phyloP scores from a whole-genome alignment of 1,284 basidiomycete species.

The Dichomitus squalens region DNA sequence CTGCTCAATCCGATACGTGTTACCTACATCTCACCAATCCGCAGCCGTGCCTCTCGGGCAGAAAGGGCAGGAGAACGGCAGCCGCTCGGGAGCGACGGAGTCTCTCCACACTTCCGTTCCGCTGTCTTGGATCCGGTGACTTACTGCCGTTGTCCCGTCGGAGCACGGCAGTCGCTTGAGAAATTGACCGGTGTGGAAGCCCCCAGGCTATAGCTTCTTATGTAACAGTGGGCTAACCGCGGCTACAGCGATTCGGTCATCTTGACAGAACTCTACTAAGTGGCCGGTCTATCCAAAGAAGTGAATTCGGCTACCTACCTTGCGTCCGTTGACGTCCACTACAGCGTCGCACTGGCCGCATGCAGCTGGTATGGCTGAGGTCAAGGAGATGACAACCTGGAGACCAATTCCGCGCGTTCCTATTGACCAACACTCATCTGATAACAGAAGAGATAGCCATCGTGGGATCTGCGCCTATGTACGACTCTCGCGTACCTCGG shows the following conservation, averaged over 20 bases:
- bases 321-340: neutral
- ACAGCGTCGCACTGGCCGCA: neutral
- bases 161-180: neutral
- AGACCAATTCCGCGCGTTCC: neutral
- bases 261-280: constrained; percentile 3
- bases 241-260: neutral
- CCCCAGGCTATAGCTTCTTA: neutral
- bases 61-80: neutral
- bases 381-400: neutral
- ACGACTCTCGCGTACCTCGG: neutral
- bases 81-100: neutral
- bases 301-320: constrained; percentile 1
- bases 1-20: neutral
- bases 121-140: constrained; percentile 10
- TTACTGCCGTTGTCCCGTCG: neutral
- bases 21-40: constrained; percentile 2
- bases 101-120: constrained; percentile 1
- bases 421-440: neutral
- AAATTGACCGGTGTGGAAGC: constrained; percentile 13
- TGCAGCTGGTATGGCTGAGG: neutral
- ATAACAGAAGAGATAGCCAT: neutral
- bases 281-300: constrained; percentile 10
- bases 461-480: neutral
- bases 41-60: constrained; percentile 4
- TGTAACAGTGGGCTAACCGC: neutral